Base-by-base conservation (phyloP, 352 stramenopile genomes). In the Globisporangium megalacanthum region DNA sequence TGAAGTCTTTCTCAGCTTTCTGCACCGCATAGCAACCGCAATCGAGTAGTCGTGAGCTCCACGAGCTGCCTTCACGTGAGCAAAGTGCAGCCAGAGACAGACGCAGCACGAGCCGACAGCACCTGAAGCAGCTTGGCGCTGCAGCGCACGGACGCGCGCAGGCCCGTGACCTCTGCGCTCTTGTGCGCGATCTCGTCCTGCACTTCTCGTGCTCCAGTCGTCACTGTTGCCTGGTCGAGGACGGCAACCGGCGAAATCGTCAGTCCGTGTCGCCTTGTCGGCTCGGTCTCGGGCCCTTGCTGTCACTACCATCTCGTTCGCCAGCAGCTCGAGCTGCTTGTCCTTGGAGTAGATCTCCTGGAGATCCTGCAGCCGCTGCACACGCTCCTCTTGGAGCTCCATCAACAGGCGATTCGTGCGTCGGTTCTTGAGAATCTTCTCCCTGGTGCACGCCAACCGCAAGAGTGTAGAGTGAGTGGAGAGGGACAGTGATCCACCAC, bases 291-390 rank as follows among this genome's bases (percentile, higher is more conserved):
- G 6, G 10, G 35, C 6, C 7, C 35, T 39, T 39, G 25, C 10
- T 14, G 15, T 4, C 3, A 8, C 52, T 65, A 90, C 80, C 62
- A 86, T 77, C 79, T 88, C 78, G 20, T 46, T 68, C 4, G 72
- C 54, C 13, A 91, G 54, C 14, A 80, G 68, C 42, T 87, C 80
- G 8, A 91, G 58, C 33, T 84, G 69, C 53, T 89, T 91, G 46
- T 91, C 78, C 54, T 91, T 91, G 13, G 77, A 67, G 52, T 91
- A 91, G 56, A 91, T 91, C 56, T 91, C 80, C 48, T 91, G 73
- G 7, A 89, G 62, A 64, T 91, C 80, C 45, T 91, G 80, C n/a
- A 91, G 55, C 36, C 80, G 65, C 52, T 91, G 80, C 5, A 90
- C 78, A n/a, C 80, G 80, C 51, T 90, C 78, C 56, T 90, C 80